Conservation (phyloP, 257 asterid species). For the Coffea canephora region DNA sequence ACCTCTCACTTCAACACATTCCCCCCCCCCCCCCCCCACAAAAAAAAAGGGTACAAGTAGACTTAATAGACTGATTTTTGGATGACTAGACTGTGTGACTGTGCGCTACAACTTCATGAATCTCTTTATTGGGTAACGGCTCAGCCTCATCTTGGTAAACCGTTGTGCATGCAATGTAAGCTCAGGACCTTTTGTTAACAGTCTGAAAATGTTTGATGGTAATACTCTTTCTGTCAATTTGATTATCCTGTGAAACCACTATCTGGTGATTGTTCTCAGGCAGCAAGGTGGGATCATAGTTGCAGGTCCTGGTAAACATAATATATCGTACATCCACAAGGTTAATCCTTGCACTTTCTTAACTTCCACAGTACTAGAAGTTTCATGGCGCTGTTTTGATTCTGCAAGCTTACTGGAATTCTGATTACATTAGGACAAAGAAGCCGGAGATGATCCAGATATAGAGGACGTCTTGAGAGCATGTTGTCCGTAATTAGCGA, state of each 20-base stretch:
- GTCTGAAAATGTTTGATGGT: neutral
- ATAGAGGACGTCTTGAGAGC: slow-evolving; percentile 67
- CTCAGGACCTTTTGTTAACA: neutral
- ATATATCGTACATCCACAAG: slow-evolving; percentile 78
- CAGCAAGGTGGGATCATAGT: slow-evolving; percentile 91
- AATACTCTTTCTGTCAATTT: neutral
- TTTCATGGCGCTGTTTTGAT: neutral
- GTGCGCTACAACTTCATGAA: neutral
- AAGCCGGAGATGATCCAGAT: slow-evolving; percentile 89
- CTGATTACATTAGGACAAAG: slow-evolving; percentile 64
- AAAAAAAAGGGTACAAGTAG: neutral
- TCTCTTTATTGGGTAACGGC: neutral
- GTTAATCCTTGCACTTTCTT: slow-evolving; percentile 32
- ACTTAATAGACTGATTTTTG: neutral
- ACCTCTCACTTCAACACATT: too few species aligned
- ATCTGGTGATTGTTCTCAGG: slow-evolving; percentile 46
- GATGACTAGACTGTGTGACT: neutral
- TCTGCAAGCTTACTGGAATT: neutral
- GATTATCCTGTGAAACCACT: neutral
- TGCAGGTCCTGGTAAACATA: slow-evolving; percentile 90
- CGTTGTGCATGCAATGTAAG: neutral
- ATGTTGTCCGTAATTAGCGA: slow-evolving; percentile 35
- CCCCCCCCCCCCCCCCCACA: too few species aligned
- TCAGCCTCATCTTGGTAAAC: neutral
- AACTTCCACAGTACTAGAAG: neutral